A percentile compares a stretch with the other conserved stretches of the same genome.
Conservation (phyloP, 768 basidiomycete species). For the Auricularia heimuer region DNA sequence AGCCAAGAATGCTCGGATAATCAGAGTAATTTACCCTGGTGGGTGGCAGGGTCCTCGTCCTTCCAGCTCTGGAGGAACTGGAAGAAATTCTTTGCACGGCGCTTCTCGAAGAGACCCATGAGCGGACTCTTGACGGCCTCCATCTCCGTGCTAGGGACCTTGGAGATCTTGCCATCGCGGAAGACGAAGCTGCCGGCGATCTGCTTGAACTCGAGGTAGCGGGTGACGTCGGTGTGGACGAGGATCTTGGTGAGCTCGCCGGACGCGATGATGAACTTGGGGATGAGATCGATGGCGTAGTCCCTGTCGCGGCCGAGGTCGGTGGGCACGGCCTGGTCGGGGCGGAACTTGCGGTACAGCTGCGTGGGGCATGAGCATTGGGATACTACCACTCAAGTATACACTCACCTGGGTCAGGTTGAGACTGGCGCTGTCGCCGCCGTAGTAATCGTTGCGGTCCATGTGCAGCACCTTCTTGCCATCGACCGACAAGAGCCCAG, state of each 20-base stretch:
- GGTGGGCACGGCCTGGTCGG: conserved; percentile 60
- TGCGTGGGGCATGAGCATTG: conserved; percentile 23
- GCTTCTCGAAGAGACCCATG: conserved; percentile 99
- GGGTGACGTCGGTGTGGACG: conserved; percentile 96
- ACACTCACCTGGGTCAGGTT: conserved; percentile 86
- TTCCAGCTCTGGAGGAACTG: conserved; percentile 93
- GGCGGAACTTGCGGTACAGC: conserved; percentile 94
- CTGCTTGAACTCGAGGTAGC: conserved; percentile 99
- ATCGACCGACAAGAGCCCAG: conserved; percentile 95
- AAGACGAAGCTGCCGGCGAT: conserved; percentile 98
- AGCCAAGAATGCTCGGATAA: neutral
- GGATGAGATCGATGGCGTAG: conserved; percentile 95
- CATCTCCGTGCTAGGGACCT: conserved; percentile 95
- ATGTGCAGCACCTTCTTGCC: conserved; percentile 99
- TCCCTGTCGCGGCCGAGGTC: conserved; percentile 94
- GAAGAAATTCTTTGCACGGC: conserved; percentile 97
- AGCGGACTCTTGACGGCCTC: conserved; percentile 91
- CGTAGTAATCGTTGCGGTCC: conserved; percentile 98
- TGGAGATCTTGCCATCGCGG: conserved; percentile 91
- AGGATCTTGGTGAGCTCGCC: conserved; percentile 97
- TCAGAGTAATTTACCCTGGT: conserved; percentile 60
- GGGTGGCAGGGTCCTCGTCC: conserved; percentile 91
- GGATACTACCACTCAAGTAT: no score
- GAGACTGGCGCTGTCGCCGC: conserved; percentile 91
- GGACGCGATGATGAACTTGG: conserved; percentile 98